Evolutionary conservation across 371 early-diverging fungal genomes (phyloP), one percentile per base, ranked within the genome.

Genomic region (Mortierella sp.): DNA sequence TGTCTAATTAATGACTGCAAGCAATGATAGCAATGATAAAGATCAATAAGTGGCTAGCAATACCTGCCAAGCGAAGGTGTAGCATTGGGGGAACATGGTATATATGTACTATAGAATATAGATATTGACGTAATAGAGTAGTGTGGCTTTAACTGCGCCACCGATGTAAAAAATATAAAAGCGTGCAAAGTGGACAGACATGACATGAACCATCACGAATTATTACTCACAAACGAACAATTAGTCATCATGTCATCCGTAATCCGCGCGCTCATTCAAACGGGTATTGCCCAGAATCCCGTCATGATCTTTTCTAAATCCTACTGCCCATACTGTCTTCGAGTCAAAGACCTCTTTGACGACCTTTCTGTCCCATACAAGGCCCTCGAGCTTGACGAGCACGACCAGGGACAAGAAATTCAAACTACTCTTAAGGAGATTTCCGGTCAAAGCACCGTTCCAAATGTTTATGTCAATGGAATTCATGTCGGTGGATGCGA

Each of bases 391-490:
- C 84, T 96, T 16, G 88, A 92, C 70, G 83, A 86, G 18, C 84
- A 79, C 22, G 90, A 84, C 12, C 88, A 96, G 73, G 97, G 98
- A 10, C 66, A 75, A 24, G 90, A 90, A 10, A 96, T 98, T 69
- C 97, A 97, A 83, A 69, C 68, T 9, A 87, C 87, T 43, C 89
- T 97, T 32, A 75, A 78, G 18, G 83, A 88, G 54, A 76, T 93
- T 66, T 94, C 96, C 3, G 89, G 91, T 0, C 96, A 97, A 85
- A 85, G 90, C 32, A 95, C 96, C 5, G 97, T 97, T 11, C 98
- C 98, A 55, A 97, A 96, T 77, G 92, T 97, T 45, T 97, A 94
- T 84, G 89, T 96, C 75, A 90, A 92, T 40, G 88, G 88, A 37
- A 83, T 90, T 40, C 96, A 96, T 71, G 74, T 97, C 66, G 98